Evolutionary conservation across 768 basidiomycete species (phyloP), one percentile per base, ranked within the genome.

Genomic region (Cystobasidium tubakii): DNA sequence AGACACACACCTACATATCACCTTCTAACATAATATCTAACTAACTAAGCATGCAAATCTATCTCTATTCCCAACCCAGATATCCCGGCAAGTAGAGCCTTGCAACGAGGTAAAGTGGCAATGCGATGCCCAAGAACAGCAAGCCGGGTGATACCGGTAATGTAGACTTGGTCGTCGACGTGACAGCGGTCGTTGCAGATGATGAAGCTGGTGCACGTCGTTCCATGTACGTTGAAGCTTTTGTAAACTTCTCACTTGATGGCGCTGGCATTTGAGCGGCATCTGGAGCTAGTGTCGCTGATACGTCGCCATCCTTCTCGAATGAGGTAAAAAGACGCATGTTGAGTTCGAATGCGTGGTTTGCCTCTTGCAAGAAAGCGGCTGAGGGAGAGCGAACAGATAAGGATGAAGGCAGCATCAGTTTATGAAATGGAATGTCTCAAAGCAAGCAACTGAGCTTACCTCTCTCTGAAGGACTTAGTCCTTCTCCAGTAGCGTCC

Each of bases 271-370:
- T 71, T 27, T 62, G 69, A 21, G 31, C 53, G 15, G 25, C 33
- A 55, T 13, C 55, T 53, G 39, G n/a, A 10, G 23, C n/a, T 27
- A n/a, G n/a, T 27, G 69, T 67, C 3, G 63, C 39, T 39, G 63
- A 12, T 6, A 50, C 9, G 33, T 55, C 43, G 25, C 34, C 50
- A 36, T 55, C 55, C 29, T 71, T 55, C 27, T 31, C 29, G 55
- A 75, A 75, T 19, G 67, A 62, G 10, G 74, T 57, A 60, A 75
- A 75, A 23, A 75, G 74, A n/a, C 55, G 71, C 29, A 75, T 71
- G 55, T 75, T 75, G 57, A 75, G 74, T 44, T 75, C 74, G 43
- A 75, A 75, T 29, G 74, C 74, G 31, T 75, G 70, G 31, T 75
- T 75, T 2, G 74, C 74, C 50, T 75, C 74, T 72, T 72, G 74